Conservation (phyloP, 495 filamentous ascomycete genomes). For the Cetradonia linearis region DNA sequence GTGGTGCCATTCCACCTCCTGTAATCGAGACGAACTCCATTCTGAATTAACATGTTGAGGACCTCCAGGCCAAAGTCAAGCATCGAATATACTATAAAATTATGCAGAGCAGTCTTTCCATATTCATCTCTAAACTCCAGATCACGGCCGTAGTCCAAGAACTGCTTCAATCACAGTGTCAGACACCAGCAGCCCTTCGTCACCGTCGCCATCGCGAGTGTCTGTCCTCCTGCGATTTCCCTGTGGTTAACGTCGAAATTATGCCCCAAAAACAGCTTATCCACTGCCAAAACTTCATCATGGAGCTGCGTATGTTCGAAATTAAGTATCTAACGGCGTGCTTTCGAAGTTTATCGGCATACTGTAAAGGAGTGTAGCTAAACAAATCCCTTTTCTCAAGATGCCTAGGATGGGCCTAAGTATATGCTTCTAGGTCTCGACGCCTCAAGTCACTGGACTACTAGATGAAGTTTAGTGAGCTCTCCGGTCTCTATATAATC, state of each 20-base stretch:
- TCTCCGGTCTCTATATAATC: not conserved
- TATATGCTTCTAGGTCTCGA: not conserved
- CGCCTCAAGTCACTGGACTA: not conserved
- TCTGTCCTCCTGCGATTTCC: not conserved
- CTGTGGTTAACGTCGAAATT: not conserved
- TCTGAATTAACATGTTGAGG: not conserved
- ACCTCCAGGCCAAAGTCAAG: rapidly evolving
- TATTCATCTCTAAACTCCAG: not conserved
- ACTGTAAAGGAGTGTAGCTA: not conserved
- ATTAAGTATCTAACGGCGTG: not conserved
- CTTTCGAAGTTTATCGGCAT: too few species aligned
- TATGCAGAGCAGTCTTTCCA: conserved; percentile 7
- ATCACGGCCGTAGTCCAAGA: not conserved
- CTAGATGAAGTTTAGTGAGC: not conserved
- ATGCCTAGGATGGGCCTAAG: not conserved
- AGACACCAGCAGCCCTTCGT: rapidly evolving
- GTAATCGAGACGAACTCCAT: not conserved
- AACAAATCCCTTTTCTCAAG: not conserved
- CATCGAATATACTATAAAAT: not conserved
- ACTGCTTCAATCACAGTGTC: not conserved
- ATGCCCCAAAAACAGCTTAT: not conserved
- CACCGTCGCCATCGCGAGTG: not conserved
- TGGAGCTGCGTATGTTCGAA: rapidly evolving
- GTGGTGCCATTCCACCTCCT: not conserved
- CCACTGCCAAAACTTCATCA: not conserved